A percentile compares a stretch with the other conserved stretches of the same genome.
Evolutionary conservation across 768 basidiomycete species (phyloP).

Genomic region (Leccinum subtestaceum): DNA sequence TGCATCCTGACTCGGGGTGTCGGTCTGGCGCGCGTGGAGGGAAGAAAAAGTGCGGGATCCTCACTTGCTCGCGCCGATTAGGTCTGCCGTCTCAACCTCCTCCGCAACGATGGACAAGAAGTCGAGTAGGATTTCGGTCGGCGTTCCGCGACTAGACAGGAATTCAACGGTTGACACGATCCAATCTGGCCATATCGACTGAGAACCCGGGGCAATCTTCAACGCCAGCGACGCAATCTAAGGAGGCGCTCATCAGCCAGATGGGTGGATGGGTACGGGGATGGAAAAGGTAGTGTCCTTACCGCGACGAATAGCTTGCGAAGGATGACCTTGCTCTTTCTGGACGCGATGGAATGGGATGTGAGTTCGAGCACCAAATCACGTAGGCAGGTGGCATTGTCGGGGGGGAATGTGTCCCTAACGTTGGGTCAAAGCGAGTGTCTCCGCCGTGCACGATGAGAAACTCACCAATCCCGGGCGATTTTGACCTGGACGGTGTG

Average conservation of each 20-base stretch:
- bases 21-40: slow-evolving; percentile 1
- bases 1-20: slow-evolving; percentile 43
- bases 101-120: slow-evolving; percentile 84
- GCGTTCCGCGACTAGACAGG: slow-evolving; percentile 58
- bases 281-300: slow-evolving; percentile 11
- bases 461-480: slow-evolving; percentile 79
- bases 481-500: slow-evolving; percentile 95
- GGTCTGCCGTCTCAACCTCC: slow-evolving; percentile 72
- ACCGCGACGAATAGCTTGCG: slow-evolving; percentile 89
- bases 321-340: slow-evolving; percentile 67
- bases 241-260: slow-evolving; percentile 8
- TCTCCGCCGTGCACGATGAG: neutral
- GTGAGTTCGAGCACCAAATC: slow-evolving; percentile 71
- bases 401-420: slow-evolving; percentile 72
- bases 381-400: slow-evolving; percentile 55
- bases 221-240: slow-evolving; percentile 72
- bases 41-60: slow-evolving; percentile 24
- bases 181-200: slow-evolving; percentile 74
- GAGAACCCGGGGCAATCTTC: slow-evolving; percentile 58
- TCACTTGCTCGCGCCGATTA: slow-evolving; percentile 71
- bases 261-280: neutral
- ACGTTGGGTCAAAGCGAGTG: slow-evolving; percentile 9
- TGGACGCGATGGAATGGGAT: slow-evolving; percentile 56
- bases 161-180: slow-evolving; percentile 60
- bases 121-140: slow-evolving; percentile 62